These are phyloP conservation scores for Globisporangium emineosum DNA, from an alignment of 352 stramenopile genomes.

Conservation along the genomic window DNA sequence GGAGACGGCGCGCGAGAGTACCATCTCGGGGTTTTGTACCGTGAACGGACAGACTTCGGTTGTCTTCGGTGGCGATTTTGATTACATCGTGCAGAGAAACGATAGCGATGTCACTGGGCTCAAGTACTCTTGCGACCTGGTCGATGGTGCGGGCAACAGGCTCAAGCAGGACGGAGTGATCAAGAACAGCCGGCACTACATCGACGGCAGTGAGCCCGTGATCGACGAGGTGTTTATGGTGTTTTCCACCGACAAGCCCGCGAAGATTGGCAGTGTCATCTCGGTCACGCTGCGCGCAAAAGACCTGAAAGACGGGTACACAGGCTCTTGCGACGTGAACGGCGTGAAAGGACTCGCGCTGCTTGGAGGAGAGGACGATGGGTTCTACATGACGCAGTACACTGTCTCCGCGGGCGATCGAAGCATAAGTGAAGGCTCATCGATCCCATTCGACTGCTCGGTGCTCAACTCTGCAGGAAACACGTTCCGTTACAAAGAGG, in stretches of 20 bases:
- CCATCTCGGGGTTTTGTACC: constrained; percentile 25
- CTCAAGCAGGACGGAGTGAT: constrained; percentile 26
- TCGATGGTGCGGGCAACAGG: constrained; percentile 27
- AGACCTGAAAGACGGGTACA: constrained; percentile 40
- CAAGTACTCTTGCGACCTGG: constrained; percentile 28
- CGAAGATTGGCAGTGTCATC: constrained; percentile 51
- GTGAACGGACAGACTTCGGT: constrained; percentile 33
- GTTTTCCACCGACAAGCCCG: constrained; percentile 57
- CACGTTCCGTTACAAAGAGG: constrained; percentile 32
- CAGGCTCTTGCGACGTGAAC: constrained; percentile 49
- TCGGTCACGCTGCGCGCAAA: constrained; percentile 47
- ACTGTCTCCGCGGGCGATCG: constrained; percentile 39
- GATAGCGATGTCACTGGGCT: constrained; percentile 42
- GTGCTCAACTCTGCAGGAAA: constrained; percentile 43
- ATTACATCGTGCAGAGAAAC: constrained; percentile 41
- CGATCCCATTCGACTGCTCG: constrained; percentile 41
- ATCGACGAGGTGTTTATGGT: constrained; percentile 55
- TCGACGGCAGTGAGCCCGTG: constrained; percentile 35
- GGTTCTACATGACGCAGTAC: constrained; percentile 70
- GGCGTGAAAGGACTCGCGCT: constrained; percentile 36
- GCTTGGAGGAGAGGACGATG: constrained; percentile 44
- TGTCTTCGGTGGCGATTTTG: constrained; percentile 25
- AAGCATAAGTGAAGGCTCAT: constrained; percentile 26
- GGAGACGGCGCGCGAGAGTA: constrained; percentile 9
- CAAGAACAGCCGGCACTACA: constrained; percentile 21